These are phyloP conservation scores for Nemophila menziesii DNA, from an alignment of 257 asterid species.

Conservation along the genomic window DNA sequence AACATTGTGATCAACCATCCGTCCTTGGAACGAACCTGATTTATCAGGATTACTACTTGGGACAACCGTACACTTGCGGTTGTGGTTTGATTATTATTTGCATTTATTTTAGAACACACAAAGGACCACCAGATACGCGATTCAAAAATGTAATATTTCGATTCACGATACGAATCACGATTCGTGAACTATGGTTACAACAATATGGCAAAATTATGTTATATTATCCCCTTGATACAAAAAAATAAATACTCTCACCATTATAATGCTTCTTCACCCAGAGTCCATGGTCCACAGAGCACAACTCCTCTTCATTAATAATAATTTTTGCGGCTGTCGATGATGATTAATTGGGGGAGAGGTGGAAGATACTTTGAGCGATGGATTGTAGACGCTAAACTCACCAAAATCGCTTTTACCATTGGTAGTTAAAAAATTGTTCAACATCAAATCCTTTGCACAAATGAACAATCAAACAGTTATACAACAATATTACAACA, in stretches of 20 bases:
- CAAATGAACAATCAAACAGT: conserved; percentile 17
- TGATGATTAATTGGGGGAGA: conserved; percentile 5
- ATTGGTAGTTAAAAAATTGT: conserved; percentile 52
- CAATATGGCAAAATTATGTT: too few species aligned
- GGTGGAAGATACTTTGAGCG: conserved; percentile 17
- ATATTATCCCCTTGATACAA: not conserved
- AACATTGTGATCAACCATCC: too few species aligned
- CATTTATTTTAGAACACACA: too few species aligned
- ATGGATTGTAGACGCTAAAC: conserved; percentile 65
- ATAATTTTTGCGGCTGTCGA: not conserved
- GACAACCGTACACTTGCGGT: too few species aligned
- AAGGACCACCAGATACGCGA: too few species aligned
- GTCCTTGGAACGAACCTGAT: too few species aligned
- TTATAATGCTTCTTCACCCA: not conserved
- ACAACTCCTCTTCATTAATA: not conserved
- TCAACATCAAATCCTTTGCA: conserved; percentile 44
- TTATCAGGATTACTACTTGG: too few species aligned
- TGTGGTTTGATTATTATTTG: too few species aligned
- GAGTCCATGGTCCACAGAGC: not conserved
- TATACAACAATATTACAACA: not conserved
- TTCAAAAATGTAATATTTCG: too few species aligned
- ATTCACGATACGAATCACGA: too few species aligned
- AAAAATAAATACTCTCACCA: not conserved
- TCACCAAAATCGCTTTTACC: conserved; percentile 91
- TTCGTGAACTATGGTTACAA: too few species aligned